Percentiles rank a stretch among this genome's conserved stretches.
Conservation (phyloP, 768 basidiomycete species). For the Suillus sp. region DNA sequence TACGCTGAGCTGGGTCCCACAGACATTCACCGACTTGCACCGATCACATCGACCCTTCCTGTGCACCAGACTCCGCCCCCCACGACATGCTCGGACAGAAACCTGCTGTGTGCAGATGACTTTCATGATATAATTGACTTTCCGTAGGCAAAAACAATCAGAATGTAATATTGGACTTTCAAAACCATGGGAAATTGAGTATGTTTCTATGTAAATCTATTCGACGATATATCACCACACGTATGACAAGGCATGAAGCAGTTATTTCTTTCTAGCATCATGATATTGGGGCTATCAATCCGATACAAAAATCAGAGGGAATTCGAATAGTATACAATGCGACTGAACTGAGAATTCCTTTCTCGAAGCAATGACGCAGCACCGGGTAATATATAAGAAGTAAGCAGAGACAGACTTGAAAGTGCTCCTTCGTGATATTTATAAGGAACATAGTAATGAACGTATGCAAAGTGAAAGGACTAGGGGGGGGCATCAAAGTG, state of each 20-base stretch:
- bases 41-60: background rate
- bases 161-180: no score
- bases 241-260: no score
- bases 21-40: background rate
- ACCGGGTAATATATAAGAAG: background rate
- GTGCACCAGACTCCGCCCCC: no score
- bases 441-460: background rate
- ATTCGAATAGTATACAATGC: conserved; percentile 6
- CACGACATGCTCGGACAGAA: no score
- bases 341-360: background rate
- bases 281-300: background rate
- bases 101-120: no score
- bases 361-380: background rate
- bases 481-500: background rate
- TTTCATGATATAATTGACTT: no score
- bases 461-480: background rate
- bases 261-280: background rate
- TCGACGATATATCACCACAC: no score
- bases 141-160: no score
- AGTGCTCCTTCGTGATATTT: background rate
- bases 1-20: background rate
- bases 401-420: background rate
- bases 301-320: background rate
- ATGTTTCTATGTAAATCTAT: no score
- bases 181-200: no score